Percentiles rank a stretch among this genome's conserved stretches.
Evolutionary conservation across 192 early-diverging fungal genomes (phyloP).

Genomic region (Coemansia aciculifera): DNA sequence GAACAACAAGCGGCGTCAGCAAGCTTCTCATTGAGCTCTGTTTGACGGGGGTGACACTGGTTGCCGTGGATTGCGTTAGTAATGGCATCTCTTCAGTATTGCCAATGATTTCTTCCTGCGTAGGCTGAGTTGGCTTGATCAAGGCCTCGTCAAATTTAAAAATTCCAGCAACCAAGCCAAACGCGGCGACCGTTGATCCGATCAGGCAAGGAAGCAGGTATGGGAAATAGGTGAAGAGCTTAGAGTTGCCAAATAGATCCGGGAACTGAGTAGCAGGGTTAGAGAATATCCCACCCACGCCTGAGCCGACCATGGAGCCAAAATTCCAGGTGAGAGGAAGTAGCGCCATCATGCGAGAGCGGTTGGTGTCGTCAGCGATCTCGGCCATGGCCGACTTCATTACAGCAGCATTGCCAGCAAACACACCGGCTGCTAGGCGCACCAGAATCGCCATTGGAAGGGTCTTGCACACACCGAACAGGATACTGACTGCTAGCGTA

Average conservation of each 20-base stretch:
- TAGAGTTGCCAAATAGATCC: conserved; percentile 54
- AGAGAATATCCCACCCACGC: conserved; percentile 74
- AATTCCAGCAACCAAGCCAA: conserved; percentile 64
- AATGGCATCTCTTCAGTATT: conserved; percentile 18
- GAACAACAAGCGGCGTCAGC: conserved; percentile 20
- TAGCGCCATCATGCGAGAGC: conserved; percentile 9
- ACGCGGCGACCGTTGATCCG: conserved; percentile 57
- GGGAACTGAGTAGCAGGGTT: conserved; percentile 71
- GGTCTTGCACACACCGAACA: conserved; percentile 71
- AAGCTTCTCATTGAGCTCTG: conserved; percentile 16
- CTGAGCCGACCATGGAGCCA: conserved; percentile 63
- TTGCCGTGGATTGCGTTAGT: background rate
- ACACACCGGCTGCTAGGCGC: conserved; percentile 62
- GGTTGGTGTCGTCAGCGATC: conserved; percentile 80
- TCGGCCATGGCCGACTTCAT: conserved; percentile 80
- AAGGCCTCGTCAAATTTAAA: conserved; percentile 65
- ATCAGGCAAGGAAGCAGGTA: conserved; percentile 83
- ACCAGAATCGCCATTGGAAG: conserved; percentile 59
- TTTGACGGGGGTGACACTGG: background rate
- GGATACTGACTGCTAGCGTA: conserved; percentile 61
- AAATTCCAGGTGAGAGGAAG: conserved; percentile 60
- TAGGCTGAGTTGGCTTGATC: background rate
- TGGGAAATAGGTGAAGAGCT: conserved; percentile 66
- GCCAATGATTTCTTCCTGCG: background rate
- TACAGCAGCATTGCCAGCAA: conserved; percentile 76